Base-by-base conservation (phyloP, 306 rosid genomes). In the Gillenia trifoliata region DNA sequence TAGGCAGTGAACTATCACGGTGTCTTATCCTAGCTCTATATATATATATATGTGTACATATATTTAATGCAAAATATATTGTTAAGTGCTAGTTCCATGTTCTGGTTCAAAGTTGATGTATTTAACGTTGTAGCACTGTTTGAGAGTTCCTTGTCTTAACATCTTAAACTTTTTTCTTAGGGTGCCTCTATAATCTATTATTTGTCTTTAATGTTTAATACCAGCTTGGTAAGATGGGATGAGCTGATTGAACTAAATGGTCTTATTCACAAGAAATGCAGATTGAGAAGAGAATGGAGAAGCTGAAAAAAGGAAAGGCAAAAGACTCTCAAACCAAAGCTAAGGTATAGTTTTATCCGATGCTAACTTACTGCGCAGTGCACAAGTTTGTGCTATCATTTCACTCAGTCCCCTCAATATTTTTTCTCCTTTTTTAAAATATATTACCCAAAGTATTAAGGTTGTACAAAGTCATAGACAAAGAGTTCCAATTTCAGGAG, bases 261-360 rank as follows among this genome's bases (percentile, higher is more conserved):
- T 82, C 79, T 78, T 31, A 38, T 76, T 81, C 78, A 69, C 82
- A 90, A 88, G 90, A 84, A 88, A 76, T 87, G 94, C 96, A 94
- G 98, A 92, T 94, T 85, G 97, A 91, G 49, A 94, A 94, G 80
- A 91, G 98, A 89, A 15, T 90, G 79, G 98, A 94, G 64, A 94
- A 87, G 80, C 89, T 94, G 76, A 94, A 91, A 85, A 94, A 94
- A 82, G 83, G 98, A 83, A 94, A 91, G 89, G 73, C 86, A 61
- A 91, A 54, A 76, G 93, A 91, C 83, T 90, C 97, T 70, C 97
- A 84, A 76, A 75, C 96, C 50, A 94, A 88, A 86, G 57, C 86
- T 77, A 94, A 91, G 98, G 98, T 88, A 73, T 69, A 56, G 57
- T 45, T 43, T 26, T 56, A 33, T 33, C 15, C 23, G 47, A 36